Conservation (phyloP, 257 asterid genomes). For the Salvia miltiorrhiza region DNA sequence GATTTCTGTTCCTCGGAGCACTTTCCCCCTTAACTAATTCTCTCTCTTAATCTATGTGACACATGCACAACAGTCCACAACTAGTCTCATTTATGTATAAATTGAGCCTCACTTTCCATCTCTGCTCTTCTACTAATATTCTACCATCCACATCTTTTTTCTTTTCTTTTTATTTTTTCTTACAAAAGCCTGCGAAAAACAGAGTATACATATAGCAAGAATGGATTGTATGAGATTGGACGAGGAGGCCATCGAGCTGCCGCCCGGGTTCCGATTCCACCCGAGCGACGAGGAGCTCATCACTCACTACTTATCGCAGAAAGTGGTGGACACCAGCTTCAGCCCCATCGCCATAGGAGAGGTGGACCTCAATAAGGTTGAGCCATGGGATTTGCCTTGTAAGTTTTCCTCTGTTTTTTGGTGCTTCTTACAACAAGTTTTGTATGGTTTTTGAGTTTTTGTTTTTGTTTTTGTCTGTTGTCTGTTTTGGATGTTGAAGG, state of each 20-base stretch:
- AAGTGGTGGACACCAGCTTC: constrained; percentile 41
- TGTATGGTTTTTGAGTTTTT: neutral
- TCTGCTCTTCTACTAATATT: no score
- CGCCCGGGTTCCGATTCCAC: constrained; percentile 78
- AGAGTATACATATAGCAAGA: neutral
- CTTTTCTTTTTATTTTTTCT: neutral
- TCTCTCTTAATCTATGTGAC: constrained; percentile 6
- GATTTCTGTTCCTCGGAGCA: constrained; percentile 32
- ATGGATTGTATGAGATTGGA: constrained; percentile 26
- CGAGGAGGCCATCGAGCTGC: constrained; percentile 46
- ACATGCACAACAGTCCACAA: constrained; percentile 15
- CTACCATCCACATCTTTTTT: neutral
- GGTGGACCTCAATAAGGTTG: constrained; percentile 74
- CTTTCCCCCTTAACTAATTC: constrained; percentile 29
- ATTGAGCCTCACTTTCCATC: constrained; percentile 10
- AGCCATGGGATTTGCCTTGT: constrained; percentile 92
- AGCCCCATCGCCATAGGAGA: constrained; percentile 50
- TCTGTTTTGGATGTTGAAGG: constrained; percentile 26
- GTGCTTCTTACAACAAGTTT: no score
- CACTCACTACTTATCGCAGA: constrained; percentile 53
- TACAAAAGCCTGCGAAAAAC: neutral
- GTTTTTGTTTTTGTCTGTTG: neutral
- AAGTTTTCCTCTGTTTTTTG: constrained; percentile 20
- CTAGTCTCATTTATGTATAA: constrained; percentile 23
- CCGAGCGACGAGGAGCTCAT: constrained; percentile 79